Evolutionary conservation across 257 asterid genomes (phyloP).

Genomic region (Jacaranda mimosifolia): DNA sequence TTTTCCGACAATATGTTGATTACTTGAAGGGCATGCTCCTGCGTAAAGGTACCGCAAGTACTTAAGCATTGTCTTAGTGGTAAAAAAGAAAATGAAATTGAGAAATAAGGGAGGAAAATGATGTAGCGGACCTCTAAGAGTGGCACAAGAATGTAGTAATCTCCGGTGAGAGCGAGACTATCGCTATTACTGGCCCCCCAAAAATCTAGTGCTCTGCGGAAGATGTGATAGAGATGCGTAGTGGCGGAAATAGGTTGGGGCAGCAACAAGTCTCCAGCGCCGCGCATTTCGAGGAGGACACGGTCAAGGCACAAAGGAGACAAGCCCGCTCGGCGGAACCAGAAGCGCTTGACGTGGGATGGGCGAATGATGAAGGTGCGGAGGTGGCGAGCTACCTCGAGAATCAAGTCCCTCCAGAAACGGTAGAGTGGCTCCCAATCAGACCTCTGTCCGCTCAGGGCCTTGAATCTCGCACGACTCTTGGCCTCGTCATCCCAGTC

Average conservation of each 20-base stretch:
- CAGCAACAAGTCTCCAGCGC: conserved; percentile 67
- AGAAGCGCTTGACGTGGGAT: conserved; percentile 53
- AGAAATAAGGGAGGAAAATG: not conserved
- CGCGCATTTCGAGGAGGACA: conserved; percentile 78
- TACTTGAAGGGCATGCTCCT: conserved; percentile 73
- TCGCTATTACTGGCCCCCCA: conserved; percentile 38
- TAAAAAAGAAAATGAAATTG: not conserved
- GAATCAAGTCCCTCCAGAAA: conserved; percentile 83
- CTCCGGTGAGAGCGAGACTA: conserved; percentile 48
- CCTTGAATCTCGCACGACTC: conserved; percentile 67
- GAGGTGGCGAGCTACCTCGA: conserved; percentile 72
- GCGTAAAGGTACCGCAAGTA: not conserved
- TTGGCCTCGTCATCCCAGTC: conserved; percentile 81
- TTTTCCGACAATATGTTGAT: conserved; percentile 60
- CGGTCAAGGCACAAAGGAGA: conserved; percentile 80
- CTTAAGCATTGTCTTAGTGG: not conserved
- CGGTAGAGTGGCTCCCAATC: conserved; percentile 81
- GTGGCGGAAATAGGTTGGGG: conserved; percentile 39
- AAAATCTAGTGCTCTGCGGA: conserved; percentile 53
- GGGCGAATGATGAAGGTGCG: conserved; percentile 66
- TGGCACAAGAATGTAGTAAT: conserved; percentile 54
- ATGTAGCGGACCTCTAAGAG: conserved; percentile 57
- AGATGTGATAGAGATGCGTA: conserved; percentile 52
- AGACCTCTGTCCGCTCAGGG: conserved; percentile 84
- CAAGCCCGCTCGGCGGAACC: conserved; percentile 75